These are phyloP conservation scores for Cladosporium cucumerinum DNA, from an alignment of 2,329 filamentous ascomycete species.

Conservation along the genomic window DNA sequence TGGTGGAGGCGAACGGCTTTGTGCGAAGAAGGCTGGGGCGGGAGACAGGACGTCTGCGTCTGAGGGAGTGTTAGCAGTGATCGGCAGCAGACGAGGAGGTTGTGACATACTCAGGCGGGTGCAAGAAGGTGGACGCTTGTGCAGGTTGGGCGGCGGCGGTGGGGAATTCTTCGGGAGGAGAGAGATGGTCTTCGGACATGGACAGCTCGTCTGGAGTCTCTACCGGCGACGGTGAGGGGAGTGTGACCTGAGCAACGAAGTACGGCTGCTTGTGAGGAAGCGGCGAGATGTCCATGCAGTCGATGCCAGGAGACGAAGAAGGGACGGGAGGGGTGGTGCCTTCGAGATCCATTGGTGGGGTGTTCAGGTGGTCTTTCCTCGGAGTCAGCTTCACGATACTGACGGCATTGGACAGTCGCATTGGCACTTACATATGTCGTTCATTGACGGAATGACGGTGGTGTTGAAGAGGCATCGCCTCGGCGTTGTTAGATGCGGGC, in stretches of 20 bases:
- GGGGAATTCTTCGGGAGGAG: slow-evolving; percentile 29
- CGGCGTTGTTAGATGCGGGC: slow-evolving; percentile 78
- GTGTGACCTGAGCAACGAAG: slow-evolving; percentile 57
- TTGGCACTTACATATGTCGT: slow-evolving; percentile 35
- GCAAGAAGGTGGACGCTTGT: slow-evolving; percentile 24
- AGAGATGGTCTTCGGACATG: slow-evolving; percentile 29
- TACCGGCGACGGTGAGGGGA: slow-evolving; percentile 70
- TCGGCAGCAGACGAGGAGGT: neutral
- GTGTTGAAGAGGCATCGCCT: slow-evolving; percentile 80
- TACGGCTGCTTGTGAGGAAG: slow-evolving; percentile 77
- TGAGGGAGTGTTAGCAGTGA: slow-evolving; percentile 21
- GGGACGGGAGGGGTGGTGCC: slow-evolving; percentile 81
- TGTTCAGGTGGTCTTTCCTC: slow-evolving; percentile 41
- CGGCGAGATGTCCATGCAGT: slow-evolving; percentile 91
- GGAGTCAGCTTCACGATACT: slow-evolving; percentile 24
- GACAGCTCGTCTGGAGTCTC: slow-evolving; percentile 40
- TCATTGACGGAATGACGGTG: slow-evolving; percentile 57
- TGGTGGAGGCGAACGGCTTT: slow-evolving; percentile 70
- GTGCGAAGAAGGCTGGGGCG: slow-evolving; percentile 71
- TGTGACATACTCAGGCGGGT: slow-evolving; percentile 30
- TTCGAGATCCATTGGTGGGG: slow-evolving; percentile 55
- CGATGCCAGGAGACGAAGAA: slow-evolving; percentile 76
- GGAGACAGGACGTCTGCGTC: slow-evolving; percentile 43
- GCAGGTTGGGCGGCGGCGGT: slow-evolving; percentile 18
- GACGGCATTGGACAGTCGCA: slow-evolving; percentile 16